These are phyloP conservation scores for Camptophora hylomeconis DNA, from an alignment of 2,329 filamentous ascomycete genomes.

Conservation along the genomic window DNA sequence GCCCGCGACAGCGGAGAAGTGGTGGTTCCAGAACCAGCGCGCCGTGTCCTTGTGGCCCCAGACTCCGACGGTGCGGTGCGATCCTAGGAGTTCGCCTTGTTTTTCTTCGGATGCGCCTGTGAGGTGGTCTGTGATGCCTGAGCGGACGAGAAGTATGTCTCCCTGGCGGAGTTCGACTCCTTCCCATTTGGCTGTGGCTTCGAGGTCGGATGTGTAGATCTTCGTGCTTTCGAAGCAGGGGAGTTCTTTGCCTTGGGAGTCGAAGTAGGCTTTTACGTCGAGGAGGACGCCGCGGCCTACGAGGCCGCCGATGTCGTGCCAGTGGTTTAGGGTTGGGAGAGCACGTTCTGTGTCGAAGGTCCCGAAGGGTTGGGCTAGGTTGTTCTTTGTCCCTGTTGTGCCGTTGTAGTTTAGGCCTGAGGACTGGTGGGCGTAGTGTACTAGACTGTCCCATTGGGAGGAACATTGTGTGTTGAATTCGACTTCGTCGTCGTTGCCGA, in stretches of 20 bases:
- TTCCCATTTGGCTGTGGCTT: conserved; percentile 21
- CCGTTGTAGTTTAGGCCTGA: conserved; percentile 30
- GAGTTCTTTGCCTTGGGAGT: conserved; percentile 41
- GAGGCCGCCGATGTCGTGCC: conserved; percentile 27
- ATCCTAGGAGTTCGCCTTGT: conserved; percentile 25
- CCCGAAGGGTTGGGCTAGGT: conserved; percentile 7
- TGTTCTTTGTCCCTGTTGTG: conserved; percentile 22
- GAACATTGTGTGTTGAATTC: conserved; percentile 36
- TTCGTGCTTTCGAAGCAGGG: conserved; percentile 46
- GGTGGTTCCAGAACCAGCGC: conserved; percentile 56
- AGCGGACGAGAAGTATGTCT: conserved; percentile 54
- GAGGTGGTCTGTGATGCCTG: conserved; percentile 48
- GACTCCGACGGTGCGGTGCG: conserved; percentile 25
- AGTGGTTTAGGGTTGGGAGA: conserved; percentile 27
- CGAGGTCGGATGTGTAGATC: conserved; percentile 47
- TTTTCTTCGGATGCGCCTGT: conserved; percentile 26
- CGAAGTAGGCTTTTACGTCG: conserved; percentile 34
- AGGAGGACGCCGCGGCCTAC: conserved; percentile 30
- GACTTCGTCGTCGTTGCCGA: conserved; percentile 33
- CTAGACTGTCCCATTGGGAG: conserved; percentile 39
- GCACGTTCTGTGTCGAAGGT: conserved; percentile 1
- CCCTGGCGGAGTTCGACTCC: conserved; percentile 45
- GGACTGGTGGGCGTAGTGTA: conserved; percentile 31
- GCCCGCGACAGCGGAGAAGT: conserved; percentile 52
- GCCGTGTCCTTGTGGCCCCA: conserved; percentile 42